phyloP scores from a whole-genome alignment of 1,284 basidiomycete species.

The Trichosporon ovoides region DNA sequence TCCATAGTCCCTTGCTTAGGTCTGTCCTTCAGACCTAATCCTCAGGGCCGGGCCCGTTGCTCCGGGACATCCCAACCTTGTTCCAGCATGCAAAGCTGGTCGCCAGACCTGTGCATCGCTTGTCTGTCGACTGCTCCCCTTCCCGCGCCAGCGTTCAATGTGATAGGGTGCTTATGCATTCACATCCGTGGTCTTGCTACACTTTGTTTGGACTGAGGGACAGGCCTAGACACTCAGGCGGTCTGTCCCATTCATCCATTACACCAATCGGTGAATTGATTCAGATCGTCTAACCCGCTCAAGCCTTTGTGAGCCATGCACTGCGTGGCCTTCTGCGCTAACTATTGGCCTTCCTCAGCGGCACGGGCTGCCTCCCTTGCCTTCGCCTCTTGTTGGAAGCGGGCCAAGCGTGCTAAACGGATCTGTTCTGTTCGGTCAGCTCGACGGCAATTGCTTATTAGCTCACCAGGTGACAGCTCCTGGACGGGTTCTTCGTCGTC shows the following conservation, averaged over 20 bases:
- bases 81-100: not conserved
- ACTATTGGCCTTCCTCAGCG: not conserved
- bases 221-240: no score
- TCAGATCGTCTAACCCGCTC: constrained; percentile 1
- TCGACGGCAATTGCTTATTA: constrained; percentile 31
- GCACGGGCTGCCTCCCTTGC: not conserved
- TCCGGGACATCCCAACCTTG: not conserved
- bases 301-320: no score
- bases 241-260: not conserved
- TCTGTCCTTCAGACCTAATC: not conserved
- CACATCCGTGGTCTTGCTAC: no score
- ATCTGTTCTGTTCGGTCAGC: constrained; percentile 67
- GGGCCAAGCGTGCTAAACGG: constrained; percentile 65
- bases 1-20: not conserved
- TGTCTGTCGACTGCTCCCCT: no score
- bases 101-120: no score
- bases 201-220: no score
- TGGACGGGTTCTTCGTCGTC: constrained; percentile 42
- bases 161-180: no score
- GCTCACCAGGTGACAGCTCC: constrained; percentile 41
- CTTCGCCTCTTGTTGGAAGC: constrained; percentile 53
- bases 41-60: not conserved
- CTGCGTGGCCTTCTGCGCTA: not conserved
- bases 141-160: no score
- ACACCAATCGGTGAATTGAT: constrained; percentile 1